phyloP scores from a whole-genome alignment of 202 grass and related monocot genomes.

The Schoenoplectus tabernaemontani region DNA sequence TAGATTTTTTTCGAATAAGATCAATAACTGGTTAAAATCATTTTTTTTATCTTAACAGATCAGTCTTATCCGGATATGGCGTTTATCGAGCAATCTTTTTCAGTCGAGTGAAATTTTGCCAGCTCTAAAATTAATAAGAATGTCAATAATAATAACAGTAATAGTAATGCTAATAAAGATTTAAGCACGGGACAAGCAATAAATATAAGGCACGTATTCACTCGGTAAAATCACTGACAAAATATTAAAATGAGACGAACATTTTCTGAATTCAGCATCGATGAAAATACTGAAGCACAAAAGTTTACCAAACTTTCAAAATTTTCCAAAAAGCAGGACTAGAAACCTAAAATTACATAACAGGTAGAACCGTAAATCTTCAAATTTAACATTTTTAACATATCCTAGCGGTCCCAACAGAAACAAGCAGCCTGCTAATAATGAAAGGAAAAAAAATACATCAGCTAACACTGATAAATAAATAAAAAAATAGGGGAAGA shows the following conservation, averaged over 20 bases:
- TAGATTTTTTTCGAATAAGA: too few relatives aligned
- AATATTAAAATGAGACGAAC: background rate
- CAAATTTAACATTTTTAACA: constrained; percentile 2
- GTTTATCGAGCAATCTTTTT: too few relatives aligned
- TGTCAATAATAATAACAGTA: too few relatives aligned
- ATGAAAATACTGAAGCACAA: background rate
- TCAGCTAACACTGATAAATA: background rate
- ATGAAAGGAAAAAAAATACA: background rate
- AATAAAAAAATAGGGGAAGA: background rate
- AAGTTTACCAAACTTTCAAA: background rate
- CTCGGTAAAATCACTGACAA: too few relatives aligned
- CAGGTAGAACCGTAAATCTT: background rate
- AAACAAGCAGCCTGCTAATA: constrained; percentile 10
- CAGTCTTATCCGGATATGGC: too few relatives aligned
- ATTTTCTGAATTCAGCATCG: background rate
- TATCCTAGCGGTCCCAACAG: background rate
- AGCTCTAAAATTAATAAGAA: too few relatives aligned
- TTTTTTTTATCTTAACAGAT: too few relatives aligned
- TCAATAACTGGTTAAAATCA: too few relatives aligned
- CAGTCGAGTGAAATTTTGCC: too few relatives aligned
- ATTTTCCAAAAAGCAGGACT: constrained; percentile 2
- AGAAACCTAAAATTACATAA: constrained; percentile 4
- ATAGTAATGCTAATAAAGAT: too few relatives aligned
- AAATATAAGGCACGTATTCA: too few relatives aligned
- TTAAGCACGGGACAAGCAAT: too few relatives aligned